Base-by-base conservation (phyloP, 805 yeast species). In the Isabelozyma rhagii region DNA sequence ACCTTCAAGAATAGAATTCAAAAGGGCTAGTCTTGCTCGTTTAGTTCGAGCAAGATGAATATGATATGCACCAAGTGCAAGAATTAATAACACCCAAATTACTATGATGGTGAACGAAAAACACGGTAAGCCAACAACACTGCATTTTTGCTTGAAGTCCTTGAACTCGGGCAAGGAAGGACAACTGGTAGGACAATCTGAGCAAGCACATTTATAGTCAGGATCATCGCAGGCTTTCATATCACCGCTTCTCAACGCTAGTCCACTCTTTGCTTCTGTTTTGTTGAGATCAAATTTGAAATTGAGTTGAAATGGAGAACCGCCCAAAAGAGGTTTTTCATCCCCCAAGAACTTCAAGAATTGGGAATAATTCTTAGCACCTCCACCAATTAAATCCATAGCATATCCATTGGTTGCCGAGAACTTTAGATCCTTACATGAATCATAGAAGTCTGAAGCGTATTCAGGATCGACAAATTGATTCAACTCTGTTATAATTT, bases 351-450 rank as follows among this genome's bases (percentile, higher is more conserved):
- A 94, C 68, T 91, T 87, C 56, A 93, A 71, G 62, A 93, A 93
- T 48, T 82, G 82, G 31, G 73, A 58, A 64, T 82, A 88, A 57
- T 84, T 81, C 48, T 75, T 78, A 2, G 98, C 97, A 1, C 98
- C 98, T n/a, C 99, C 99, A 7, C 99, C 99, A 41, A 93, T 85
- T 40, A 93, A 75, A 63, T 93, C 98, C 97, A 93, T 91, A 8
- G 97, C 98, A 59, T 80, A 89, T 2, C 97, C 97, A 66, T 92
- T 93, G 2, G 97, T 91, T 7, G 97, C 97, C 3, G 93, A 83
- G 65, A 94, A 92, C 68, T 93, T 91, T 63, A 93, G 86, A 54
- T 85, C 83, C 57, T 87, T 87, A 71, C 99, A 93, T 1, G 97
- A 89, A 49, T 91, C 87, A 62, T 73, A 93, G 59, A 93, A 82